Conservation (phyloP, 1,284 basidiomycete species). For the Puccinia sorghi region DNA sequence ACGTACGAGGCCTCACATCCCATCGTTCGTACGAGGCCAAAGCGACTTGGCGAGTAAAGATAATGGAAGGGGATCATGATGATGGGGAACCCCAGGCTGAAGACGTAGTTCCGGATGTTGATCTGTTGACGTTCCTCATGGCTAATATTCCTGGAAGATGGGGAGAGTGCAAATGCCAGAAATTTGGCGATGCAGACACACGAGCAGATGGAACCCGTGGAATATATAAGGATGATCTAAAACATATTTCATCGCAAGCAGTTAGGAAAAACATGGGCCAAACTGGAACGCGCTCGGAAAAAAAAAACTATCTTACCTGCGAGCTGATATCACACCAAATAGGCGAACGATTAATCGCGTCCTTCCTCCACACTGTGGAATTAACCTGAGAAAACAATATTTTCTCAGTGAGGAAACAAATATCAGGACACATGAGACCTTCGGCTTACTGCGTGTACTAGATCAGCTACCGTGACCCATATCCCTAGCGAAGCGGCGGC, state of each 20-base stretch:
- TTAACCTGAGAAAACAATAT: slow-evolving; percentile 25
- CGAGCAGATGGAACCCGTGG: slow-evolving; percentile 43
- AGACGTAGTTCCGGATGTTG: slow-evolving; percentile 40
- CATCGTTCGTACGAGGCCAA: slow-evolving; percentile 33
- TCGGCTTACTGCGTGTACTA: slow-evolving; percentile 40
- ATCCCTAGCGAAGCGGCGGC: slow-evolving; percentile 33
- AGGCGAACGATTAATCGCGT: slow-evolving; percentile 38
- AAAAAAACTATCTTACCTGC: slow-evolving; percentile 37
- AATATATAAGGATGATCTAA: slow-evolving; percentile 48
- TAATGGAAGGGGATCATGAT: slow-evolving; percentile 37
- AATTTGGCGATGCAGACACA: slow-evolving; percentile 48
- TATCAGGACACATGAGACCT: too few relatives aligned
- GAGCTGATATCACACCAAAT: slow-evolving; percentile 48
- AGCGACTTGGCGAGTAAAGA: slow-evolving; percentile 44
- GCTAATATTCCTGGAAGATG: slow-evolving; percentile 21
- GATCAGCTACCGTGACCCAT: slow-evolving; percentile 35
- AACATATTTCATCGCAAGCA: not conserved
- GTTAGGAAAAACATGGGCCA: not conserved
- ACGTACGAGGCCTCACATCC: slow-evolving; percentile 46
- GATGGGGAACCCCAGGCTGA: slow-evolving; percentile 37
- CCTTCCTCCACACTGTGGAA: slow-evolving; percentile 41
- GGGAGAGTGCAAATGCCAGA: slow-evolving; percentile 39
- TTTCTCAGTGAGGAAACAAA: too few relatives aligned
- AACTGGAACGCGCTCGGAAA: not conserved
- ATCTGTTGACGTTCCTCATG: slow-evolving; percentile 18